Conservation (phyloP, 495 filamentous ascomycete species). For the Viridothelium virens region DNA sequence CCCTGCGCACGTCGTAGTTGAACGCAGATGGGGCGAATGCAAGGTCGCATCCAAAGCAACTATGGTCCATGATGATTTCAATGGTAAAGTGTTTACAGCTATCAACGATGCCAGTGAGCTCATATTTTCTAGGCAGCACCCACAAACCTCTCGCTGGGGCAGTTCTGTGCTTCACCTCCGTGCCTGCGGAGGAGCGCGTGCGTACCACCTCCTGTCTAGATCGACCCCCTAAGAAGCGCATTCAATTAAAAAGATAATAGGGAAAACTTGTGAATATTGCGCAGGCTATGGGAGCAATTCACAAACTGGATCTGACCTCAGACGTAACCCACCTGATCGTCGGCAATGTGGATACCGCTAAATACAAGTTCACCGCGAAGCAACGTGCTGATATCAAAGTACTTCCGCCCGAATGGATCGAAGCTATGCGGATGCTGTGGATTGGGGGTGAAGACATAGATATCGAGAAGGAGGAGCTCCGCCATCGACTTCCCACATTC, state of each 20-base stretch:
- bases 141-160: constrained; percentile 62
- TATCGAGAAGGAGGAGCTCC: constrained; percentile 54
- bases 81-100: neutral
- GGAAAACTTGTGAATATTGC: constrained; percentile 60
- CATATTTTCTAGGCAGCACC: constrained; percentile 19
- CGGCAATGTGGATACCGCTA: constrained; percentile 75
- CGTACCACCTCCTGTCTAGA: constrained; percentile 28
- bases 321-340: constrained; percentile 94
- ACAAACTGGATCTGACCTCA: constrained; percentile 85
- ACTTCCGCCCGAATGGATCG: constrained; percentile 71
- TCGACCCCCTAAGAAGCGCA: neutral
- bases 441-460: constrained; percentile 73
- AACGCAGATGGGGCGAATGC: too few relatives aligned
- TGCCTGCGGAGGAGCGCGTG: constrained; percentile 74
- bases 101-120: neutral
- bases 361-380: constrained; percentile 91
- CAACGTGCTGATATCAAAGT: constrained; percentile 78
- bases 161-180: constrained; percentile 85
- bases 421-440: constrained; percentile 76
- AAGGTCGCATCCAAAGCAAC: too few relatives aligned
- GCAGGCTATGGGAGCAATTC: constrained; percentile 73
- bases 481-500: constrained; percentile 56
- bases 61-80: constrained; percentile 6
- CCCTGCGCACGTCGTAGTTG: too few relatives aligned
- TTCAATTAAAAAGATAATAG: constrained; percentile 38